A percentile compares a stretch with the other conserved stretches of the same genome.
phyloP scores from a whole-genome alignment of 1,284 basidiomycete genomes.

The Sanghuangporus sanghuang region DNA sequence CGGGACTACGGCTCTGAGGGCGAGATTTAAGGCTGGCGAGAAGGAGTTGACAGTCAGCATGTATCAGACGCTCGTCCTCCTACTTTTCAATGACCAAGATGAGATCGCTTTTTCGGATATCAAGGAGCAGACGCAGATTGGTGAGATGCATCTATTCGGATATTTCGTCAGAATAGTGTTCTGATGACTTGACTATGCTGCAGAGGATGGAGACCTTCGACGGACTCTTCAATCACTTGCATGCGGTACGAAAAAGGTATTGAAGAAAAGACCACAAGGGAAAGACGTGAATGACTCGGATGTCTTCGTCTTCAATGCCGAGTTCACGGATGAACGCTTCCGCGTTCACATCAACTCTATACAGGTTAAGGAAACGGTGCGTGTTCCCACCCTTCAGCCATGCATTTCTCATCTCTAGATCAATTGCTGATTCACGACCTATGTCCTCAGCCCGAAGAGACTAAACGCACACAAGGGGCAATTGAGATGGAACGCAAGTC shows the following conservation, averaged over 20 bases:
- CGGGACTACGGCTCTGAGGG: slow-evolving; percentile 70
- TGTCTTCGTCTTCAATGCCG: slow-evolving; percentile 77
- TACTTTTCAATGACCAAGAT: slow-evolving; percentile 81
- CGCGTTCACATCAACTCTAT: slow-evolving; percentile 95
- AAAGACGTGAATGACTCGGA: slow-evolving; percentile 79
- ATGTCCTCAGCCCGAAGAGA: slow-evolving; percentile 71
- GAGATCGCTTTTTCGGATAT: slow-evolving; percentile 69
- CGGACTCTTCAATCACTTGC: slow-evolving; percentile 90
- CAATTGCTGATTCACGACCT: background rate
- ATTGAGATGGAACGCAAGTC: slow-evolving; percentile 86
- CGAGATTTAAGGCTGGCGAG: slow-evolving; percentile 59
- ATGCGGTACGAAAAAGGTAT: slow-evolving; percentile 84
- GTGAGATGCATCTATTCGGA: slow-evolving; percentile 38
- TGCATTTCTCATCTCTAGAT: background rate
- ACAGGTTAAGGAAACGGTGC: slow-evolving; percentile 85
- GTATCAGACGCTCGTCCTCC: slow-evolving; percentile 82
- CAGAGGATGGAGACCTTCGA: slow-evolving; percentile 72
- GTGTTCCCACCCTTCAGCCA: slow-evolving; percentile 23
- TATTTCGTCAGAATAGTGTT: background rate
- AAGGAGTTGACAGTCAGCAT: slow-evolving; percentile 92
- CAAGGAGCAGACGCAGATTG: slow-evolving; percentile 65
- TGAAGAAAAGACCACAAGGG: slow-evolving; percentile 77
- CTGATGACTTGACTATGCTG: background rate
- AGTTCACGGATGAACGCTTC: slow-evolving; percentile 75
- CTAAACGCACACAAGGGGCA: slow-evolving; percentile 73